phyloP scores from a whole-genome alignment of 2,329 filamentous ascomycete genomes.

The Diaporthe helianthi region DNA sequence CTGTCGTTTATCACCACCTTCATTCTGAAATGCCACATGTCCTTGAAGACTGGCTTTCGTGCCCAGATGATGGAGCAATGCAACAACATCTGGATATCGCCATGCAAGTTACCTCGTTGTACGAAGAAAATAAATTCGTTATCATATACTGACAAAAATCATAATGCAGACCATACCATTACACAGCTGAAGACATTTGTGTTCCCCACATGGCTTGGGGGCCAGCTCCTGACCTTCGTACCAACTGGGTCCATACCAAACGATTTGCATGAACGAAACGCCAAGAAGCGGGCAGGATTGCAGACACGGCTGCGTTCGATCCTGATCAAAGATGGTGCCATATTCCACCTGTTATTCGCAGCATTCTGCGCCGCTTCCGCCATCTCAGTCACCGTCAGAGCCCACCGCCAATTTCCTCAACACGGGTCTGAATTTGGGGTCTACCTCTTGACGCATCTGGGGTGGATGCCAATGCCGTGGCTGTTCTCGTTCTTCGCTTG shows the following conservation, averaged over 20 bases:
- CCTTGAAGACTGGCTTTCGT: slow-evolving; percentile 8
- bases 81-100: slow-evolving; percentile 13
- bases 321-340: slow-evolving; percentile 57
- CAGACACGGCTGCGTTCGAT: slow-evolving; percentile 60
- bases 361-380: slow-evolving; percentile 49
- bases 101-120: neutral
- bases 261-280: slow-evolving; percentile 63
- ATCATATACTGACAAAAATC: neutral
- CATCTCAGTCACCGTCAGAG: slow-evolving; percentile 37
- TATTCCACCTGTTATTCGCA: slow-evolving; percentile 62
- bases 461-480: slow-evolving; percentile 68
- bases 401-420: slow-evolving; percentile 50
- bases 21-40: neutral
- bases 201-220: slow-evolving; percentile 66
- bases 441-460: slow-evolving; percentile 64
- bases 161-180: neutral
- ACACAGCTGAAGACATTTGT: slow-evolving; percentile 52
- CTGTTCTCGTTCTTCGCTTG: slow-evolving; percentile 60
- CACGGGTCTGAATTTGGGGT: slow-evolving; percentile 51
- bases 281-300: slow-evolving; percentile 58
- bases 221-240: slow-evolving; percentile 64
- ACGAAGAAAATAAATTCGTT: neutral
- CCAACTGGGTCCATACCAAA: slow-evolving; percentile 61
- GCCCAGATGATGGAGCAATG: slow-evolving; percentile 12
- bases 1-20: neutral